phyloP scores from a whole-genome alignment of 768 basidiomycete genomes.

The Panaeolus papilionaceus region DNA sequence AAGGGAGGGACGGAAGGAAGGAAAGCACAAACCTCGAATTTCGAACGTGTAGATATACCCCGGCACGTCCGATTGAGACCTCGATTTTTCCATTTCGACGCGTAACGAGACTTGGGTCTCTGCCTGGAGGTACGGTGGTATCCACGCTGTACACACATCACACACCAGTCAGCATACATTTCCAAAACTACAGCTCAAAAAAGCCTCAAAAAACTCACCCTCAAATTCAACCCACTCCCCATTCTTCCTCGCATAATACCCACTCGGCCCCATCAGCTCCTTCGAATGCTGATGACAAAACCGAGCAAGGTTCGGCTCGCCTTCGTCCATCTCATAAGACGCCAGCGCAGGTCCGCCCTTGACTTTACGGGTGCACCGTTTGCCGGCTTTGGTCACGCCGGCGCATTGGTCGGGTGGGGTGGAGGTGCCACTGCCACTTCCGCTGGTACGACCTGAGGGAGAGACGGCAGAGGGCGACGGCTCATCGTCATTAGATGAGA shows the following conservation, averaged over 20 bases:
- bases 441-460: too few relatives aligned
- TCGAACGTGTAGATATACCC: conserved; percentile 89
- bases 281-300: conserved; percentile 75
- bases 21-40: conserved; percentile 62
- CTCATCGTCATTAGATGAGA: too few relatives aligned
- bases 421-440: background rate
- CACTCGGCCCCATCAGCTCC: conserved; percentile 55
- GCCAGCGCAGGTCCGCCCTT: conserved; percentile 44
- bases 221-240: conserved; percentile 63
- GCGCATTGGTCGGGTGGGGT: conserved; percentile 55
- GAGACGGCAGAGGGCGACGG: background rate
- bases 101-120: conserved; percentile 64
- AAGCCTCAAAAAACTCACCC: conserved; percentile 49
- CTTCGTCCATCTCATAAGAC: conserved; percentile 33
- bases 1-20: background rate
- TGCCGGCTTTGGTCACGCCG: conserved; percentile 68
- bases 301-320: conserved; percentile 40
- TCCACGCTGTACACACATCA: conserved; percentile 43
- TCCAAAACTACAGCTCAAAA: conserved; percentile 15
- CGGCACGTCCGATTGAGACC: conserved; percentile 60
- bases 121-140: conserved; percentile 65
- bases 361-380: conserved; percentile 65
- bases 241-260: conserved; percentile 61
- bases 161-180: too few relatives aligned
- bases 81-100: conserved; percentile 53